These are phyloP conservation scores for Phaseolus lunatus DNA, from an alignment of 306 rosid species.

Conservation along the genomic window DNA sequence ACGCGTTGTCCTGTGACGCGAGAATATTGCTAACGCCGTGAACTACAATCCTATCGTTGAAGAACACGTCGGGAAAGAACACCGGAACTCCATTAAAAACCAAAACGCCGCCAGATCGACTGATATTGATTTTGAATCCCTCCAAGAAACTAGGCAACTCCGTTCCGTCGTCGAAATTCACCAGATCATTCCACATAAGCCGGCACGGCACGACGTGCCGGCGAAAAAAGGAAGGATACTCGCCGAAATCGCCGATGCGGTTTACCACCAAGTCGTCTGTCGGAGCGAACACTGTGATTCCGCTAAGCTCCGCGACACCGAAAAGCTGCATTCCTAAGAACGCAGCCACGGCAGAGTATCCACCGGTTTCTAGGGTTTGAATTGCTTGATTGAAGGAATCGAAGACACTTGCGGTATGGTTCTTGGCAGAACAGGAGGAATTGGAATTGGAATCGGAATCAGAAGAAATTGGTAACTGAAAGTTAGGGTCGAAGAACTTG, in stretches of 20 bases:
- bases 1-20: neutral
- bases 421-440: slow-evolving; percentile 43
- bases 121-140: slow-evolving; percentile 58
- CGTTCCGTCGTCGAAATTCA: slow-evolving; percentile 50
- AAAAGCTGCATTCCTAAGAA: slow-evolving; percentile 70
- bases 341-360: slow-evolving; percentile 66
- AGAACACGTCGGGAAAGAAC: slow-evolving; percentile 56
- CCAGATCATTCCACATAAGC: slow-evolving; percentile 71
- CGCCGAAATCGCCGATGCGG: slow-evolving; percentile 45
- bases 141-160: slow-evolving; percentile 62
- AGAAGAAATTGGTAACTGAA: slow-evolving; percentile 43
- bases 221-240: slow-evolving; percentile 61
- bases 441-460: too few species aligned
- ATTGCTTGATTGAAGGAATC: slow-evolving; percentile 57
- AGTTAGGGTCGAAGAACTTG: slow-evolving; percentile 63
- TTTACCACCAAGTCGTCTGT: slow-evolving; percentile 55
- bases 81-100: slow-evolving; percentile 68
- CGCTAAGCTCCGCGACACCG: slow-evolving; percentile 45
- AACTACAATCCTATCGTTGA: slow-evolving; percentile 62
- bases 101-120: slow-evolving; percentile 60
- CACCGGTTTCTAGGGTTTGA: slow-evolving; percentile 50
- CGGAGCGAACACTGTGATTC: slow-evolving; percentile 82
- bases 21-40: slow-evolving; percentile 74
- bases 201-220: slow-evolving; percentile 81
- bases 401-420: slow-evolving; percentile 28